Base-by-base conservation (phyloP, 257 asterid genomes). In the Solanum virginianum region DNA sequence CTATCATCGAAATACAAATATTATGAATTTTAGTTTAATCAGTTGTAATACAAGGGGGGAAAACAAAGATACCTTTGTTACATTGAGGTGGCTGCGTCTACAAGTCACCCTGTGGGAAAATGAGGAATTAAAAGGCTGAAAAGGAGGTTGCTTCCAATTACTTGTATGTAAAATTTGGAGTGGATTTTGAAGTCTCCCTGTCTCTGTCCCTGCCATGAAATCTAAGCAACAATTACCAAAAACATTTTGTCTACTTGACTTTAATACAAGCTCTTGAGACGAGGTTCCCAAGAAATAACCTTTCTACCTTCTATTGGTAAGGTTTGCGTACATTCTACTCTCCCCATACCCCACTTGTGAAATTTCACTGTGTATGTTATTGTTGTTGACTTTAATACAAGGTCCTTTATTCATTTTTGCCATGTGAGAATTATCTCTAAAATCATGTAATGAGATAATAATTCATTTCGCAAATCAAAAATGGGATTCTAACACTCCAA, bases 21-120 rank as follows among this genome's bases (percentile, higher is more conserved):
- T 65, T 13, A 16, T 65, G 6, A 65, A 65, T 29, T 65, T 7
- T 26, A 26, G 1, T 15, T 69, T 36, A 43, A 8, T 41, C 8
- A 8, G 5, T 59, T 22, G 12, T 13, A 59, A 74, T 22, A 13
- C 39, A 63, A 43, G 1, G 77, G n/a, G 56, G 62, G 39, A 12
- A 63, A 43, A 53, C 49, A 51, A 43, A 14, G 43, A 85, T 88
- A 93, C 97, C 93, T 87, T 89, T 53, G 66, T 47, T 62, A 72
- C 79, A 80, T 80, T 36, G 83, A 32, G 68, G 84, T 77, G 89
- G 80, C 20, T 80, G 68, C 71, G 83, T 57, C 29, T 39, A 26
- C 13, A 39, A 81, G 80, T 69, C 26, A 71, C 43, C 69, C 47
- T 86, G 66, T 26, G 88, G 70, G 70, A 55, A 72, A 80, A 10